A percentile compares a stretch with the other conserved stretches of the same genome.
phyloP scores from a whole-genome alignment of 805 yeast genomes.

The Trichomonascus vanleenenianus region DNA sequence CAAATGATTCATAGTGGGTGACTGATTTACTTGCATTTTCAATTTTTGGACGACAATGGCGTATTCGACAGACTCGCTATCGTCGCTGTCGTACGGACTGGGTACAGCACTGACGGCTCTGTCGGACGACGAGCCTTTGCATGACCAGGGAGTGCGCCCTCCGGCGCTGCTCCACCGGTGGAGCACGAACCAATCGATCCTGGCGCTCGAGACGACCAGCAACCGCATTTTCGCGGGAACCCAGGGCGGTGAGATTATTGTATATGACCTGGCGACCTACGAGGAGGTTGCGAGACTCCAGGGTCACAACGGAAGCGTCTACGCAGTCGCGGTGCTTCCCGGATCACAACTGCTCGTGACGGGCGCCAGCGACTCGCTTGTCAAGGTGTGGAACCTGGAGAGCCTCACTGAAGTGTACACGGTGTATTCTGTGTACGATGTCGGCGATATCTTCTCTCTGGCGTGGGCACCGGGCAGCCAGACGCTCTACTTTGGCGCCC shows the following conservation, averaged over 20 bases:
- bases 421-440: constrained; percentile 75
- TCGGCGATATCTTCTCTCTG: constrained; percentile 88
- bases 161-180: constrained; percentile 55
- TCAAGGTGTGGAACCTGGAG: constrained; percentile 73
- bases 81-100: too few relatives aligned
- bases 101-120: too few relatives aligned
- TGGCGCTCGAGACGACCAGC: constrained; percentile 40
- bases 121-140: neutral
- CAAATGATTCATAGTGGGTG: too few relatives aligned
- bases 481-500: constrained; percentile 79
- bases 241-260: constrained; percentile 71
- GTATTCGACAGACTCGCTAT: too few relatives aligned
- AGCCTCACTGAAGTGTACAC: constrained; percentile 44
- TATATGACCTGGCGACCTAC: constrained; percentile 60
- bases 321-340: constrained; percentile 42
- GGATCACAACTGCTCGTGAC: constrained; percentile 60
- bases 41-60: too few relatives aligned
- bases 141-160: constrained; percentile 1
- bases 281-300: constrained; percentile 44
- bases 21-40: too few relatives aligned
- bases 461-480: constrained; percentile 54
- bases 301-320: constrained; percentile 69
- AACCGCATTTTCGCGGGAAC: constrained; percentile 72
- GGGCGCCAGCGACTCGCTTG: constrained; percentile 85
- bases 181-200: constrained; percentile 64